These are phyloP conservation scores for Schizonepeta tenuifolia DNA, from an alignment of 257 asterid genomes.

Conservation along the genomic window DNA sequence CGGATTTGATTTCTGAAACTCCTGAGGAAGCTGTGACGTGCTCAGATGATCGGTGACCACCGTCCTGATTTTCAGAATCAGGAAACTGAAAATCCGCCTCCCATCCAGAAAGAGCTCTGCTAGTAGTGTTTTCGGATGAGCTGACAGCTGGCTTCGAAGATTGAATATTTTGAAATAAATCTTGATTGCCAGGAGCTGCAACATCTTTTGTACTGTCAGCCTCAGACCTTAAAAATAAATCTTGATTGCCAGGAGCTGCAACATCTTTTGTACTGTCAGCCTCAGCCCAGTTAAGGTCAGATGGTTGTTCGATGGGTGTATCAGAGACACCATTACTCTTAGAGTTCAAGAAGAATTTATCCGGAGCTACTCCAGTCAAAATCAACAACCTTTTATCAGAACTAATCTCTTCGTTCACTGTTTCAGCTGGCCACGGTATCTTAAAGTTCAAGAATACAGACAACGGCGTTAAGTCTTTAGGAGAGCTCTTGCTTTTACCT, in stretches of 20 bases:
- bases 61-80: slow-evolving; percentile 44
- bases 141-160: slow-evolving; percentile 47
- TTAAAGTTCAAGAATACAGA: slow-evolving; percentile 65
- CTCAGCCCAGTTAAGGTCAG: slow-evolving; percentile 31
- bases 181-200: slow-evolving; percentile 41
- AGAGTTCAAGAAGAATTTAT: slow-evolving; percentile 58
- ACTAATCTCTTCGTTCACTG: slow-evolving; percentile 42
- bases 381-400: slow-evolving; percentile 42
- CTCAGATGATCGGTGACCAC: slow-evolving; percentile 41
- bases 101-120: slow-evolving; percentile 66
- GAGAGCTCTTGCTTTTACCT: slow-evolving; percentile 51
- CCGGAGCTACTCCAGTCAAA: slow-evolving; percentile 61
- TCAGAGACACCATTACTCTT: slow-evolving; percentile 38
- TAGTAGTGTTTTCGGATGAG: slow-evolving; percentile 37
- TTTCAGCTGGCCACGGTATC: slow-evolving; percentile 60
- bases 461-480: slow-evolving; percentile 49
- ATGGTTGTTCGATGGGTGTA: slow-evolving; percentile 39
- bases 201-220: slow-evolving; percentile 39
- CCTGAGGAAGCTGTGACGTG: slow-evolving; percentile 21
- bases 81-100: slow-evolving; percentile 79
- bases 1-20: slow-evolving; percentile 34
- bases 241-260: slow-evolving; percentile 45
- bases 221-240: slow-evolving; percentile 50
- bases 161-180: slow-evolving; percentile 55
- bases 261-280: slow-evolving; percentile 39